phyloP scores from a whole-genome alignment of 352 stramenopile species.

The Elongisporangium prolatum region DNA sequence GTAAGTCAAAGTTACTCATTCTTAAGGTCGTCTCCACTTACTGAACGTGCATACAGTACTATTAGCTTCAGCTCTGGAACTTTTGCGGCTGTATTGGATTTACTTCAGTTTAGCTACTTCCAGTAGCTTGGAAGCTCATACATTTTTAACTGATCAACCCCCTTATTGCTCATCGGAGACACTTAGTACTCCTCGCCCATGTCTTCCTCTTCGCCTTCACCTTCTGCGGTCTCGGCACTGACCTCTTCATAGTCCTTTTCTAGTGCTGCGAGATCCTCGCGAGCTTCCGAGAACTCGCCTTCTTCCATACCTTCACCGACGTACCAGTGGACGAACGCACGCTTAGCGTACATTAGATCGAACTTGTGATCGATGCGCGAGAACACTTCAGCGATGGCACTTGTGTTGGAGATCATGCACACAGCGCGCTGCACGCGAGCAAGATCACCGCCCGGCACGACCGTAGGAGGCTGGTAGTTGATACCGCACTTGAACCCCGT shows the following conservation, averaged over 20 bases:
- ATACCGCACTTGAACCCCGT: constrained; percentile 98
- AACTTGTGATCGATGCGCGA: constrained; percentile 99
- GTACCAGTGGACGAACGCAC: constrained; percentile 99
- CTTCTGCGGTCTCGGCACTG: constrained; percentile 95
- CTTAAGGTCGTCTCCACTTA: no score
- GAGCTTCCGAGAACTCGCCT: constrained; percentile 98
- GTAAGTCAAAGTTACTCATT: no score
- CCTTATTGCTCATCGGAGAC: no score
- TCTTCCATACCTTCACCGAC: constrained; percentile 99
- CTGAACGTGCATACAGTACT: no score
- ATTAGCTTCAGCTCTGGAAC: no score
- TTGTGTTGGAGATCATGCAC: constrained; percentile 97
- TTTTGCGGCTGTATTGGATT: no score
- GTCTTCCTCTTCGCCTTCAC: constrained; percentile 93
- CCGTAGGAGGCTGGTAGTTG: constrained; percentile 97
- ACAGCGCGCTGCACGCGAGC: constrained; percentile 93
- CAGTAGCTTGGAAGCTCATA: no score
- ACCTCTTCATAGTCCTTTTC: constrained; percentile 99
- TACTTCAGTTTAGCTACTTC: no score
- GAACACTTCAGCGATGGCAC: constrained; percentile 95
- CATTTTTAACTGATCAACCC: no score
- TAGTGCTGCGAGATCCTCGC: constrained; percentile 96
- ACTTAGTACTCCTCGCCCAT: constrained; percentile 86
- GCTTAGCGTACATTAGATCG: constrained; percentile 99
- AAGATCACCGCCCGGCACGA: constrained; percentile 93